Base-by-base conservation (phyloP, 1,284 basidiomycete genomes). In the Xerocomus nothofagi region DNA sequence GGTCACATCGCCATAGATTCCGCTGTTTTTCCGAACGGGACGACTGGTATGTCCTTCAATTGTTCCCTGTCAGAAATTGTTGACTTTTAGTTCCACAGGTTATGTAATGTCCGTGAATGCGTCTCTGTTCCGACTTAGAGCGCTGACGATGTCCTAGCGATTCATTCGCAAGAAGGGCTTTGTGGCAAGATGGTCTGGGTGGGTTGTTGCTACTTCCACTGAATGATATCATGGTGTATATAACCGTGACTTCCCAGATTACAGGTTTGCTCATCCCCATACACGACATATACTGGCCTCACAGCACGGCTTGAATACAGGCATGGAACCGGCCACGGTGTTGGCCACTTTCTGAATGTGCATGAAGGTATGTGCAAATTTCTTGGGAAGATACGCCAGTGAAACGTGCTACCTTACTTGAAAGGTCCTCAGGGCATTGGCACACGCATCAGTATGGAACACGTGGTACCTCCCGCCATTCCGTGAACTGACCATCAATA, bases 181-280 rank as follows among this genome's bases (percentile, higher is more conserved):
- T 98, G 0, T 99, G 96, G 96, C 74, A 85, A 59, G 95, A 98
- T 64, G 95, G 95, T 4, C 77, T 96, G 31, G 90, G 87, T 88
- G 60, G 58, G 77, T 15, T 12, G 18, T 20, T 10, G 3, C 59
- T 21, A 23, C 40, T 23, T 18, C n/a, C 38, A 29, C 20, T 24
- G 4, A 10, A 21, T 36, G 41, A 20, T 30, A 21, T 33, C 26
- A 34, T 27, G 11, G 21, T 12, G 12, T 49, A 37, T 39, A 33
- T 54, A 36, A 34, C 30, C 2, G 39, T 38, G 20, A 44, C 17
- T 39, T 34, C 49, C 17, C 46, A 78, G 76, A 77, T 59, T 78
- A 77, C 54, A 71, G 75, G 74, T 77, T 51, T 15, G 51, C 9
- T 21, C 10, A 40, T 45, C 31, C 29, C 20, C 43, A 15, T 24